Evolutionary conservation across 495 filamentous ascomycete genomes (phyloP).

Genomic region (Penicillium dipodomyicola): DNA sequence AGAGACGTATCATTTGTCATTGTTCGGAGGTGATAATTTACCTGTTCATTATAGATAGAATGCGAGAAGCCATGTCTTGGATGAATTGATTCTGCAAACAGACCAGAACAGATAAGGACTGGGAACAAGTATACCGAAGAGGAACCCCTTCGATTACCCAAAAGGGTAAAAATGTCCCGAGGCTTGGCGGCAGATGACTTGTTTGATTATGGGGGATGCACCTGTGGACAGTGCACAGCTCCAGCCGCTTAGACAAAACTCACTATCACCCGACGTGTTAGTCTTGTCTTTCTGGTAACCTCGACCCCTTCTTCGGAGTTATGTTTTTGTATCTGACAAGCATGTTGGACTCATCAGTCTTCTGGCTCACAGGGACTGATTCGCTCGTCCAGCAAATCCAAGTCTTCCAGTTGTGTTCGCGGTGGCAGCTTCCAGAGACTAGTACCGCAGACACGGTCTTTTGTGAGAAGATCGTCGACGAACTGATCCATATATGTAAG

Average conservation of each 20-base stretch:
- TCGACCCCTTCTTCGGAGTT: background rate
- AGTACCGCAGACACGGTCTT: conserved; percentile 87
- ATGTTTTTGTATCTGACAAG: background rate
- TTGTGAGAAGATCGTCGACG: conserved; percentile 84
- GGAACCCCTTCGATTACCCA: conserved; percentile 29
- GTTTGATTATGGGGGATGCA: background rate
- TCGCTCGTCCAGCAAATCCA: conserved; percentile 81
- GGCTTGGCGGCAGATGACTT: conserved; percentile 13
- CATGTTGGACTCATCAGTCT: background rate
- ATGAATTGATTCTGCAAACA: background rate
- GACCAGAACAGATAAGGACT: conserved; percentile 14
- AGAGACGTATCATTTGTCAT: background rate
- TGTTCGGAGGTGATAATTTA: background rate
- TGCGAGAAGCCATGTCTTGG: background rate
- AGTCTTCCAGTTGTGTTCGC: conserved; percentile 80
- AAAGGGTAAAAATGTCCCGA: conserved; percentile 41
- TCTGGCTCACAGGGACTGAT: conserved; percentile 54
- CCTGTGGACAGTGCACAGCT: conserved; percentile 1
- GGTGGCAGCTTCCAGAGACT: conserved; percentile 89
- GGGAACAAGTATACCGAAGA: conserved; percentile 31
- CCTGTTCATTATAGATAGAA: background rate
- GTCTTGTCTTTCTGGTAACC: background rate
- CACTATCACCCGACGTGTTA: background rate
- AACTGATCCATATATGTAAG: conserved; percentile 90
- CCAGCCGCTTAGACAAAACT: background rate